A percentile compares a stretch with the other conserved stretches of the same genome.
Conservation (phyloP, 2,329 filamentous ascomycete genomes). For the Aspergillus versicolor region DNA sequence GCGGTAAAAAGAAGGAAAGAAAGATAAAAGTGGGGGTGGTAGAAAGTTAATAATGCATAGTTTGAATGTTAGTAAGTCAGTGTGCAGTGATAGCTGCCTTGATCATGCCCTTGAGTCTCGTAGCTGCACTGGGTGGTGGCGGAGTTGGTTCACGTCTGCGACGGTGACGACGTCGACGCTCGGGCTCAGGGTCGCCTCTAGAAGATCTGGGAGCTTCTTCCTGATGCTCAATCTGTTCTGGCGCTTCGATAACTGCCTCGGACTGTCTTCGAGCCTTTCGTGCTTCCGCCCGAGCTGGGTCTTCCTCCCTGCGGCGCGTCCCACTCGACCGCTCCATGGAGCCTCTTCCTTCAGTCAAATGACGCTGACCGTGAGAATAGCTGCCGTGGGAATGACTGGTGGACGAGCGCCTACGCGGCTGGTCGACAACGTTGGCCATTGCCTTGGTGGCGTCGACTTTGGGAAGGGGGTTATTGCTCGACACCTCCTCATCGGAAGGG, state of each 20-base stretch:
- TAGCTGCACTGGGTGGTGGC: constrained; percentile 25
- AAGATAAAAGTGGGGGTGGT: neutral
- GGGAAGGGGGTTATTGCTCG: constrained; percentile 40
- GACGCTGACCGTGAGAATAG: constrained; percentile 29
- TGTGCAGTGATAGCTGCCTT: constrained; percentile 31
- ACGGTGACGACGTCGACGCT: constrained; percentile 26
- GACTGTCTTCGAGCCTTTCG: constrained; percentile 24
- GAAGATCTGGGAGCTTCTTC: constrained; percentile 10
- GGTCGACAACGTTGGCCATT: constrained; percentile 29
- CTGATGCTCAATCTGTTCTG: constrained; percentile 10
- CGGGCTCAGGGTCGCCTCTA: constrained; percentile 17
- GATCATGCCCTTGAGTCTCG: constrained; percentile 32
- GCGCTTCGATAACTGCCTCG: constrained; percentile 22
- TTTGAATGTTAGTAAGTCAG: constrained; percentile 16
- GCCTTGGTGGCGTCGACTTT: constrained; percentile 37
- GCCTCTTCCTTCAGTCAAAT: constrained; percentile 25
- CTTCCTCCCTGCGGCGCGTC: constrained; percentile 31
- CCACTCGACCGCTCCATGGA: constrained; percentile 26
- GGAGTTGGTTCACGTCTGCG: constrained; percentile 30
- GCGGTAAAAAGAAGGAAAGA: neutral
- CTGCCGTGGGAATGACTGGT: constrained; percentile 24
- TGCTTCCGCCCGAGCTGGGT: constrained; percentile 25
- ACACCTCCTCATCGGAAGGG: constrained; percentile 38
- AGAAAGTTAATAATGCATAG: constrained; percentile 7
- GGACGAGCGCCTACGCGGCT: constrained; percentile 30